These are phyloP conservation scores for Solanum hybrid DNA, from an alignment of 305 asterid species.

Conservation along the genomic window DNA sequence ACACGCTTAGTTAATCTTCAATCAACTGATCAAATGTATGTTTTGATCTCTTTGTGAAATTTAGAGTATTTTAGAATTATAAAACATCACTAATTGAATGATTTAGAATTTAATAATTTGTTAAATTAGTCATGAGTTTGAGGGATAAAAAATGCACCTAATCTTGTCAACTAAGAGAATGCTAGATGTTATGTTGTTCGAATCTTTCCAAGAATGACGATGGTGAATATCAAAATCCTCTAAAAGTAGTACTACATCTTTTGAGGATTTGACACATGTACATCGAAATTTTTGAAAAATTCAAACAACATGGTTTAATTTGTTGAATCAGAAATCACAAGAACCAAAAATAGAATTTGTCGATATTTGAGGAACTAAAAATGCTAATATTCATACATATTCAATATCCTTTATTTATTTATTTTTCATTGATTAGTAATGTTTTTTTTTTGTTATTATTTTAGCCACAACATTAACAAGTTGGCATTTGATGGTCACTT, in stretches of 20 bases:
- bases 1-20: background rate
- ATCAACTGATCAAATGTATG: background rate
- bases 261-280: background rate
- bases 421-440: background rate
- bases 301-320: background rate
- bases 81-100: background rate
- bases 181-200: background rate
- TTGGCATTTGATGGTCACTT: constrained; percentile 93
- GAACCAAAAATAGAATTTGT: background rate
- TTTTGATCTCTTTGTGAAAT: background rate
- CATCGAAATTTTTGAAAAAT: rapidly evolving
- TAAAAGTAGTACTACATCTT: background rate
- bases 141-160: background rate
- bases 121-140: background rate
- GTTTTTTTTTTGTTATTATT: background rate
- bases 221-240: rapidly evolving
- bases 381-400: background rate
- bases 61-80: background rate
- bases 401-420: background rate
- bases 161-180: background rate
- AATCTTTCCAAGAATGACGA: background rate
- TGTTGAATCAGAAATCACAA: background rate
- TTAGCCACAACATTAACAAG: constrained; percentile 90
- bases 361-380: background rate
- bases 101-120: background rate